phyloP scores from a whole-genome alignment of 371 early-diverging fungal genomes.

The Lichtheimia hyalospora region DNA sequence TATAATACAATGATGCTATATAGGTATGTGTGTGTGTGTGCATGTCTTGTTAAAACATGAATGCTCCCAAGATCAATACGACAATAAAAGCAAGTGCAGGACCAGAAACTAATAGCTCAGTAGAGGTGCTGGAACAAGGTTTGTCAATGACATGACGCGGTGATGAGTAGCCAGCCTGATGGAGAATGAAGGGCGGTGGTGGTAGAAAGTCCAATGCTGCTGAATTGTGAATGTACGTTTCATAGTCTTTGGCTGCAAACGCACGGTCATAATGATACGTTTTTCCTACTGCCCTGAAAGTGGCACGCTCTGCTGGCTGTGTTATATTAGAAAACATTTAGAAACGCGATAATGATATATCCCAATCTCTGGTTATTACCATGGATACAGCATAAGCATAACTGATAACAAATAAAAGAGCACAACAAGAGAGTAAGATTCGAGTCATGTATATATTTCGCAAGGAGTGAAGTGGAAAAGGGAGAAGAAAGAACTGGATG shows the following conservation, averaged over 20 bases:
- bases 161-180: slow-evolving; percentile 1
- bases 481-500: background rate
- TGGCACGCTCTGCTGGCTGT: too few relatives aligned
- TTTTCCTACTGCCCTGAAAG: slow-evolving; percentile 9
- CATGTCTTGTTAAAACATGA: slow-evolving; percentile 14
- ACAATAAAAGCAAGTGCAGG: slow-evolving; percentile 20
- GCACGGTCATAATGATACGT: slow-evolving; percentile 4
- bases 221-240: slow-evolving; percentile 7
- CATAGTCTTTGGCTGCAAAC: slow-evolving; percentile 14
- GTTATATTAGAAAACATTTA: too few relatives aligned
- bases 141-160: slow-evolving; percentile 2
- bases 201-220: background rate
- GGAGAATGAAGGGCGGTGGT: background rate
- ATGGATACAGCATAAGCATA: slow-evolving; percentile 2
- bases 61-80: slow-evolving; percentile 14
- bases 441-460: background rate
- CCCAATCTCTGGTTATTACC: slow-evolving; percentile 1
- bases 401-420: too few relatives aligned
- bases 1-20: background rate
- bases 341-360: too few relatives aligned
- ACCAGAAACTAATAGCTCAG: slow-evolving; percentile 15
- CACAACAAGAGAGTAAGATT: slow-evolving; percentile 1
- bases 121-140: background rate
- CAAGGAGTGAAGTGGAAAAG: slow-evolving; percentile 3
- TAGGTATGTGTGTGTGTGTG: background rate